Evolutionary conservation across 805 yeast species (phyloP), one percentile per base, ranked within the genome.

Genomic region (Citeromyces matritensis): DNA sequence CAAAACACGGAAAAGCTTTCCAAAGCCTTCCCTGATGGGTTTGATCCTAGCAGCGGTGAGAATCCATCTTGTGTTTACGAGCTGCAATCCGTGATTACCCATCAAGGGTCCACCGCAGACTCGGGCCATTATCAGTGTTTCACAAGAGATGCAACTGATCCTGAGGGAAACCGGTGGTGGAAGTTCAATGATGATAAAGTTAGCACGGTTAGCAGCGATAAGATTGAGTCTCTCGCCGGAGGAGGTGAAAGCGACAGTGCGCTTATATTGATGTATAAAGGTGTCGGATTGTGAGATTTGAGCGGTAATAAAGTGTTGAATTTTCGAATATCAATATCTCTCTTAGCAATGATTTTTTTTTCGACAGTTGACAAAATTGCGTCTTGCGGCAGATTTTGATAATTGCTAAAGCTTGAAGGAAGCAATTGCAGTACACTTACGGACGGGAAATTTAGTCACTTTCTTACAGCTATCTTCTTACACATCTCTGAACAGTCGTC

Each of bases 221-320:
- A 72, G 48, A 73, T 91, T 37, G 95, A 85, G 51, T 54, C 68
- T 35, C 64, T 91, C 41, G 81, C 96, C 4, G 99, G 98, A 28
- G 99, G 99, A 35, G 96, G 97, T 35, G 98, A 93, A 58, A 73
- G 94, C 43, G 99, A 91, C 54, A 75, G 91, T 45, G 99, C 98
- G 2, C 68, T 91, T 52, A 76, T 91, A 34, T 64, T 88, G 42
- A 57, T 91, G 34, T 91, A 91, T 60, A 78, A 77, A 49, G 93
- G 84, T 5, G 69, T 78, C 40, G 94, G 88, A 12, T 57, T 78
- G 41, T 65, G 55, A 29, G 46, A 36, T 34, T 14, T 19, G n/a
- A 10, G 9, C n/a, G 7, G 19, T 10, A 17, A 11, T 30, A 17
- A 17, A 17, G 5, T 17, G 7, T 17, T 5, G 7, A 17, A n/a